Percentiles rank a stretch among this genome's conserved stretches.
phyloP scores from a whole-genome alignment of 805 yeast genomes.

The Blastobotrys parvus region DNA sequence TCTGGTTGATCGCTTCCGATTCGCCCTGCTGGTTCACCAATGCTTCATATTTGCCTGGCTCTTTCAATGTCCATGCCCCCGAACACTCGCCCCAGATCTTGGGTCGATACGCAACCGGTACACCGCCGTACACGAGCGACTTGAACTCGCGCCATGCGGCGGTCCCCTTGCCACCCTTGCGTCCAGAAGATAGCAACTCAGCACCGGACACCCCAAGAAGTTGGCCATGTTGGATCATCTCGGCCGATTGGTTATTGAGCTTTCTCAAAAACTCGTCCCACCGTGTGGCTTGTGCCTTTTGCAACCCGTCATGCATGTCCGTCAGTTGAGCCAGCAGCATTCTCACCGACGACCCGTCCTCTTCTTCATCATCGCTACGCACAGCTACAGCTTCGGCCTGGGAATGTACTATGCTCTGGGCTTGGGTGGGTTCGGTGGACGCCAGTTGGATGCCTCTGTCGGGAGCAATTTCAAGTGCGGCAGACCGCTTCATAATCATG shows the following conservation, averaged over 20 bases:
- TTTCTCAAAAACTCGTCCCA: slow-evolving; percentile 41
- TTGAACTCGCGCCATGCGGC: slow-evolving; percentile 26
- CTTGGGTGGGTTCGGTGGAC: neutral
- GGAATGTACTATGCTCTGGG: neutral
- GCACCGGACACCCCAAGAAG: slow-evolving; percentile 36
- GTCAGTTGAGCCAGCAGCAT: slow-evolving; percentile 33
- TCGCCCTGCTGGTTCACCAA: slow-evolving; percentile 17
- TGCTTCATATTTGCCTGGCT: slow-evolving; percentile 41
- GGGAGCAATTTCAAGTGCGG: neutral
- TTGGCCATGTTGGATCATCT: slow-evolving; percentile 24
- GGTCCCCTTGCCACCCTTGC: slow-evolving; percentile 13
- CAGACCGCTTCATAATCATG: neutral
- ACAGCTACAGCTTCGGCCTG: neutral
- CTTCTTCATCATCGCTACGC: neutral
- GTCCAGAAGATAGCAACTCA: slow-evolving; percentile 18
- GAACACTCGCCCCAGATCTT: slow-evolving; percentile 47
- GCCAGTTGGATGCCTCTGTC: neutral
- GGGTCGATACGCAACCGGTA: slow-evolving; percentile 41
- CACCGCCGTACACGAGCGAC: slow-evolving; percentile 37
- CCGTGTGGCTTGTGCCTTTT: slow-evolving; percentile 30
- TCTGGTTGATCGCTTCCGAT: slow-evolving; percentile 37
- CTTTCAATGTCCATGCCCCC: slow-evolving; percentile 37
- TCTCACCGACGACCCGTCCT: slow-evolving; percentile 14
- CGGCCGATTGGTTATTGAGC: slow-evolving; percentile 19
- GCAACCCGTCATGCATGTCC: slow-evolving; percentile 37